Conservation (phyloP, 164 flowering plant genomes). For the Sextonia rubra region DNA sequence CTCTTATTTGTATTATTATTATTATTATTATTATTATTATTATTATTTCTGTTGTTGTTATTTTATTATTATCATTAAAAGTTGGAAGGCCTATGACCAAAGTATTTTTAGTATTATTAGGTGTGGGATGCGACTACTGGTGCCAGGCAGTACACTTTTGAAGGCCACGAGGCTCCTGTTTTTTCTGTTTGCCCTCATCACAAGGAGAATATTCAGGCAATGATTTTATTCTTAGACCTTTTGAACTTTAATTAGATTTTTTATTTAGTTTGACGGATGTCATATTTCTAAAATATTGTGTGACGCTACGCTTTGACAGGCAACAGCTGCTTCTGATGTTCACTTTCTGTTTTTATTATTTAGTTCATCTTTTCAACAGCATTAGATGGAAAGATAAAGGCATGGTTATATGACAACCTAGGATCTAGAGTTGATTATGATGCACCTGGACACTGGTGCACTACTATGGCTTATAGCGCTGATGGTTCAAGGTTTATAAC, state of each 20-base stretch:
- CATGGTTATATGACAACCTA: conserved; percentile 84
- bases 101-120: conserved; percentile 21
- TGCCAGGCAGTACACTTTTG: conserved; percentile 62
- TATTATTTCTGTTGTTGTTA: background rate
- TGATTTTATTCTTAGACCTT: background rate
- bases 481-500: conserved; percentile 73
- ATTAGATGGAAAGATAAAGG: conserved; percentile 87
- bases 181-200: conserved; percentile 88
- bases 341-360: conserved; percentile 10
- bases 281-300: background rate
- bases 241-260: background rate
- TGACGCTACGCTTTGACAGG: background rate
- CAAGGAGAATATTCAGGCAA: conserved; percentile 83
- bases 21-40: background rate
- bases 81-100: conserved; percentile 2
- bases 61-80: background rate
- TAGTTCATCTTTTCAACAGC: conserved; percentile 94
- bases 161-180: conserved; percentile 91
- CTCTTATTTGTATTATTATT: too few relatives aligned
- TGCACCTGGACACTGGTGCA: conserved; percentile 90
- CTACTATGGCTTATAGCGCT: conserved; percentile 89
- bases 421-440: conserved; percentile 91
- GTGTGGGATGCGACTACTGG: conserved; percentile 87
- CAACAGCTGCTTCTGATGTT: conserved; percentile 8
- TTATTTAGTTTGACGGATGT: background rate